Evolutionary conservation across 2,329 filamentous ascomycete genomes (phyloP).

Genomic region (Penicillium hesseltinei): DNA sequence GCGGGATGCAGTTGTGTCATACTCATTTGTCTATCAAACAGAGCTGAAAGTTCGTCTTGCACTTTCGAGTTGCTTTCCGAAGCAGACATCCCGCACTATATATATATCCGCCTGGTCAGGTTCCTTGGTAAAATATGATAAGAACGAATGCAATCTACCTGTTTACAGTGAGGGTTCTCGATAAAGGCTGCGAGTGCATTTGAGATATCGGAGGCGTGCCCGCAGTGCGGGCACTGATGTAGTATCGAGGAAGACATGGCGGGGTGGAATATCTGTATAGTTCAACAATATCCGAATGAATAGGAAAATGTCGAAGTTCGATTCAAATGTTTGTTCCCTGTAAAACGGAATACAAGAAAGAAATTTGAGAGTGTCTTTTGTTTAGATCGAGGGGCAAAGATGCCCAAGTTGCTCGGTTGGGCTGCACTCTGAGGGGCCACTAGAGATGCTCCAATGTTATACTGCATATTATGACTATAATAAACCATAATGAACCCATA

Average conservation of each 20-base stretch:
- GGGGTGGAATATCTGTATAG: neutral
- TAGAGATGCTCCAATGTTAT: neutral
- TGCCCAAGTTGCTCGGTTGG: slow-evolving; percentile 19
- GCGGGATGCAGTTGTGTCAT: slow-evolving; percentile 46
- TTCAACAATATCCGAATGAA: neutral
- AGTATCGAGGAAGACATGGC: slow-evolving; percentile 39
- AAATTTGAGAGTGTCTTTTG: neutral
- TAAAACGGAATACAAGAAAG: neutral
- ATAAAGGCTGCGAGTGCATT: slow-evolving; percentile 36
- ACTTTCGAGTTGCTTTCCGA: slow-evolving; percentile 57
- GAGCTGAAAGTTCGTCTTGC: slow-evolving; percentile 76
- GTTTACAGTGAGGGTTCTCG: slow-evolving; percentile 40
- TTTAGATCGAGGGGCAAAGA: slow-evolving; percentile 8
- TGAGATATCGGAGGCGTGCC: slow-evolving; percentile 39
- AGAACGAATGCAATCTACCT: slow-evolving; percentile 35
- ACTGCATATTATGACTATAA: neutral
- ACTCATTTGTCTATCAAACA: slow-evolving; percentile 75
- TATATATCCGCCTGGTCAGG: slow-evolving; percentile 17
- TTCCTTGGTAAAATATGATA: slow-evolving; percentile 17
- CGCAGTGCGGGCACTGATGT: slow-evolving; percentile 42
- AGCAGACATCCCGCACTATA: slow-evolving; percentile 44
- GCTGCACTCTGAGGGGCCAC: slow-evolving; percentile 12
- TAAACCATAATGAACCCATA: neutral
- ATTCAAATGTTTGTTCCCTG: neutral
- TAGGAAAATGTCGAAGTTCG: neutral